Base-by-base conservation (phyloP, 176 grass and related monocot genomes). In the Musa itinerans region DNA sequence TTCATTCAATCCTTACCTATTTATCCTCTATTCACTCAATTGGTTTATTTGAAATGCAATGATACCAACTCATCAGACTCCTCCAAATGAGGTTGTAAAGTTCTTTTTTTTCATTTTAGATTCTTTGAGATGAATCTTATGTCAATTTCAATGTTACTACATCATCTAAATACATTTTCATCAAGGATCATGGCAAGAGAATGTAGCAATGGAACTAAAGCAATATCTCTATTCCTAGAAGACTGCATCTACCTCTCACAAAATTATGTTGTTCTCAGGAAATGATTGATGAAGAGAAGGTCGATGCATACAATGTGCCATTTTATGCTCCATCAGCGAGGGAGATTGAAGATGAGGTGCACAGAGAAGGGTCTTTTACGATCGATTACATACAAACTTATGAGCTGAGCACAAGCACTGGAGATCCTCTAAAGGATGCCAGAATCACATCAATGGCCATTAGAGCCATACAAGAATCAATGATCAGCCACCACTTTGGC, bases 401-500 rank as follows among this genome's bases (percentile, higher is more conserved):
- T 74, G 95, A 99, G 83, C 80, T 90, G 76, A 87, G 86, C 78
- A 83, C 89, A 74, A 85, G 85, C 85, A 99, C 84, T 83, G 91
- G 89, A 70, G 83, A 99, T 79, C 90, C 91, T 17, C 83, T 83
- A 80, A 81, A 86, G 85, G 96, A 99, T 75, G 91, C 86, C 63
- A 78, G 66, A 52, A 85, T 88, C 73, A 82, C 89, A 73, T 87
- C 96, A 11, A 89, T 88, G 96, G 84, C 89, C 11, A 88, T 99
- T 77, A 87, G 96, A 71, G 89, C 96, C 14, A 92, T 99, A 69
- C 96, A 99, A 76, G 91, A 95, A 81, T 89, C 96, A 7, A 99
- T 99, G 89, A 88, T 99, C 22, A 82, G 81, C 80, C 88, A 99
- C 84, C 91, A 95, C 75, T 99, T 99, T 83, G 96, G 91, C 2